Base-by-base conservation (phyloP, 257 asterid genomes). In the Fraxinus pennsylvanica region DNA sequence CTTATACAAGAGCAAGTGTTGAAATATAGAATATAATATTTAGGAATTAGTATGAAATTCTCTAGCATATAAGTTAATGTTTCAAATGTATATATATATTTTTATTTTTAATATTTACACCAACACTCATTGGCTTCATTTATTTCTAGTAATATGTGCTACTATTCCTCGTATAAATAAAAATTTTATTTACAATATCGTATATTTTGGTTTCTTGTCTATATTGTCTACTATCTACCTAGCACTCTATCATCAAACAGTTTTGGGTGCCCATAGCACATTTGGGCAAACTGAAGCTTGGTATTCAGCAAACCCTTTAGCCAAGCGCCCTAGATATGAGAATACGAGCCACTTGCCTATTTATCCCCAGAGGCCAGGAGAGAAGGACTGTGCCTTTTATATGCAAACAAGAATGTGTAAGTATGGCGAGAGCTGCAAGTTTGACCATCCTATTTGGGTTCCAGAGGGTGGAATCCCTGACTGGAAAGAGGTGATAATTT, bases 371-470 rank as follows among this genome's bases (percentile, higher is more conserved):
- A 90, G 99, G 91, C 97, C 97, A 39, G 99, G 99, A 90, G 97
- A 93, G 94, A 93, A 91, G 91, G 99, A 96, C 76, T 96, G 99
- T 93, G 94, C 94, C 82, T 89, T 84, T 96, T 96, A 96, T 89
- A 96, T 96, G 99, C 99, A 90, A 91, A 96, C 99, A 82, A 86
- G 99, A 91, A 87, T 97, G 86, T 96, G 99, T 93, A 96, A 89
- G 85, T 96, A 82, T 92, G 98, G 98, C 83, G 99, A 93, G 71
- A 88, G 92, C 97, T 96, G 99, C 99, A 93, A 57, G 87, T 96
- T 93, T 92, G 98, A 96, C 92, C 99, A 96, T 92, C 99, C 99
- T 88, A 87, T 93, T 89, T 96, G 99, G 99, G 98, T 96, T 84
- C 99, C 99, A 61, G 97, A 93, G 87, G 98, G 99, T 88, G 99